A percentile compares a stretch with the other conserved stretches of the same genome.
Evolutionary conservation across 495 filamentous ascomycete species (phyloP).

Genomic region (Hamigera avellanea): DNA sequence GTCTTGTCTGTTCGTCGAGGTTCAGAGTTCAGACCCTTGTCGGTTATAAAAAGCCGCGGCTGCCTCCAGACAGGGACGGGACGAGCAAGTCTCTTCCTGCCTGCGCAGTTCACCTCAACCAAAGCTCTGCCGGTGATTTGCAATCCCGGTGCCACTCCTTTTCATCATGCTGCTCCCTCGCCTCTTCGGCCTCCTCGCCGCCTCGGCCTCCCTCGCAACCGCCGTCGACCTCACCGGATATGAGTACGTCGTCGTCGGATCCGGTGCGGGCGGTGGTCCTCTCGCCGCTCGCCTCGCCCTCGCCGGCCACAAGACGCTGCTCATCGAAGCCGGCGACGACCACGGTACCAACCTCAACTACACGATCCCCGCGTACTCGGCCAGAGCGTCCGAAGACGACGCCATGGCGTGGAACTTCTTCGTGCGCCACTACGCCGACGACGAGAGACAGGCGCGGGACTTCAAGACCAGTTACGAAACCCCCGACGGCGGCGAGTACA

Average conservation of each 20-base stretch:
- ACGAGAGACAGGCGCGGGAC: slow-evolving; percentile 23
- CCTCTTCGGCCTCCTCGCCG: too few relatives aligned
- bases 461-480: slow-evolving; percentile 30
- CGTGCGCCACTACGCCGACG: slow-evolving; percentile 32
- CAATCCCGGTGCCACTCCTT: too few relatives aligned
- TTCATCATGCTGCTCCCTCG: too few relatives aligned
- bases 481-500: slow-evolving; percentile 24
- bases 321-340: slow-evolving; percentile 56
- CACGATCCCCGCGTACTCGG: slow-evolving; percentile 27
- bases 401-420: slow-evolving; percentile 36
- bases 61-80: too few relatives aligned
- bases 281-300: slow-evolving; percentile 49
- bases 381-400: slow-evolving; percentile 27
- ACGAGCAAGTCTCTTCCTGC: too few relatives aligned
- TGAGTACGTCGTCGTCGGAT: slow-evolving; percentile 59
- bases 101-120: too few relatives aligned
- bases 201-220: too few relatives aligned
- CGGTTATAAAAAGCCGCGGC: too few relatives aligned
- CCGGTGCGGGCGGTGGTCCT: slow-evolving; percentile 53
- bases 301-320: slow-evolving; percentile 45
- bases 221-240: too few relatives aligned
- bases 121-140: too few relatives aligned
- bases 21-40: too few relatives aligned
- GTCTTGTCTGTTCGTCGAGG: too few relatives aligned
- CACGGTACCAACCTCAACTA: slow-evolving; percentile 30